Evolutionary conservation across 139 green algal genomes (phyloP).

Genomic region (Pseudopediastrum boryanum): DNA sequence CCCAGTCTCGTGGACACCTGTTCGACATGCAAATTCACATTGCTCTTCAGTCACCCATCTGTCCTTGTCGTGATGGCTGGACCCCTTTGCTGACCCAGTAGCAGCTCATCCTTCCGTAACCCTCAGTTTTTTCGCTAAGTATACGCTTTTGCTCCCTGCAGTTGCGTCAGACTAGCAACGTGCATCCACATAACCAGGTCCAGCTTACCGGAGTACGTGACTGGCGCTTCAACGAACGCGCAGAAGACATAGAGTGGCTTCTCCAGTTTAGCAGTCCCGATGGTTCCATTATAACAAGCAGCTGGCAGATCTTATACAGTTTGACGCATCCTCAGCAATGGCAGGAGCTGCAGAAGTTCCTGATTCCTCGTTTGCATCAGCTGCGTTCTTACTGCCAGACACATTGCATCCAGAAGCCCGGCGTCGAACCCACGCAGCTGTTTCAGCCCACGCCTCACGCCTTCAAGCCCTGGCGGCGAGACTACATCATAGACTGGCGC

Average conservation of each 20-base stretch:
- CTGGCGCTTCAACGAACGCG: constrained; percentile 36
- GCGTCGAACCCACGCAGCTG: constrained; percentile 5
- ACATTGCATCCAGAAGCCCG: constrained; percentile 21
- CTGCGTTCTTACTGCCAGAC: constrained; percentile 24
- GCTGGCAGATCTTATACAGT: constrained; percentile 39
- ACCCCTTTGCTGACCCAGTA: too few relatives aligned
- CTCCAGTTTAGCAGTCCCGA: constrained; percentile 23
- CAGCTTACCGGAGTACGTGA: constrained; percentile 25
- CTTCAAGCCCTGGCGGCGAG: constrained; percentile 31
- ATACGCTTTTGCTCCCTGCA: too few relatives aligned
- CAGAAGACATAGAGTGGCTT: constrained; percentile 38
- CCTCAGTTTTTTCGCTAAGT: too few relatives aligned
- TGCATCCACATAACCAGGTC: too few relatives aligned
- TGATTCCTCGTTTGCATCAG: constrained; percentile 27
- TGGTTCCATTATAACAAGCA: constrained; percentile 23
- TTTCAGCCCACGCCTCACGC: constrained; percentile 28
- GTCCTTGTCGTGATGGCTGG: too few relatives aligned
- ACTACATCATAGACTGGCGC: constrained; percentile 35
- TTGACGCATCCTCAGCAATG: constrained; percentile 31
- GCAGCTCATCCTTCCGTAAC: too few relatives aligned
- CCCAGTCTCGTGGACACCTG: too few relatives aligned
- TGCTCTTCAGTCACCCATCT: too few relatives aligned
- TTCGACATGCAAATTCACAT: too few relatives aligned
- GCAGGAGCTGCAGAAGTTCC: constrained; percentile 35
- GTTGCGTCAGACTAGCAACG: too few relatives aligned